Percentiles rank a stretch among this genome's conserved stretches.
Evolutionary conservation across 495 filamentous ascomycete genomes (phyloP).

Genomic region (Podospora didyma): DNA sequence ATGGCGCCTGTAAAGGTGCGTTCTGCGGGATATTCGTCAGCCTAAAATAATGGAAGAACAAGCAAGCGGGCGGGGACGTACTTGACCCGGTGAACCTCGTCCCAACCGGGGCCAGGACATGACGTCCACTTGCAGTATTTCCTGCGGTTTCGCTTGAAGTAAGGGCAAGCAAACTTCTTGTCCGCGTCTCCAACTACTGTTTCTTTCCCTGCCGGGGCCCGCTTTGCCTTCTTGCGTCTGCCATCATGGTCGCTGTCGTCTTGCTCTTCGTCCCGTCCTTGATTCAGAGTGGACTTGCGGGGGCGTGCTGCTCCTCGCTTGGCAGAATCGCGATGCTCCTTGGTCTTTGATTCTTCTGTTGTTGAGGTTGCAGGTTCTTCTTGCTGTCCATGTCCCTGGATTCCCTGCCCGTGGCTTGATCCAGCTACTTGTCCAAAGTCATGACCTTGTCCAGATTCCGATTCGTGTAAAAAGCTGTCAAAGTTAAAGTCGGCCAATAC

Average conservation of each 20-base stretch:
- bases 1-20: constrained; percentile 28
- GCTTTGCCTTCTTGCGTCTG: constrained; percentile 19
- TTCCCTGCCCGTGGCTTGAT: too few relatives aligned
- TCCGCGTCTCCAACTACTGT: neutral
- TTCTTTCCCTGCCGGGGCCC: neutral
- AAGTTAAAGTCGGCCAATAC: too few relatives aligned
- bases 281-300: neutral
- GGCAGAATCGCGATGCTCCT: neutral
- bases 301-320: neutral
- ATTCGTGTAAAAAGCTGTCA: too few relatives aligned
- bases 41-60: neutral
- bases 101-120: constrained; percentile 31
- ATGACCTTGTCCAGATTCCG: too few relatives aligned
- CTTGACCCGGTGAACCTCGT: constrained; percentile 34
- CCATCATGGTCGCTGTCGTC: constrained; percentile 15
- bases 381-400: too few relatives aligned
- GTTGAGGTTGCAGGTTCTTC: neutral
- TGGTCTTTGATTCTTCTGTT: neutral
- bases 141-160: constrained; percentile 27
- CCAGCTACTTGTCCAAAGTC: too few relatives aligned
- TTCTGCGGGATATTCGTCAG: constrained; percentile 9
- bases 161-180: constrained; percentile 30
- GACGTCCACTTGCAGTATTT: constrained; percentile 31
- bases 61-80: constrained; percentile 16
- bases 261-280: constrained; percentile 10